Evolutionary conservation across 331 rosid genomes (phyloP), one percentile per base, ranked within the genome.

Genomic region (Acacia pycnantha): DNA sequence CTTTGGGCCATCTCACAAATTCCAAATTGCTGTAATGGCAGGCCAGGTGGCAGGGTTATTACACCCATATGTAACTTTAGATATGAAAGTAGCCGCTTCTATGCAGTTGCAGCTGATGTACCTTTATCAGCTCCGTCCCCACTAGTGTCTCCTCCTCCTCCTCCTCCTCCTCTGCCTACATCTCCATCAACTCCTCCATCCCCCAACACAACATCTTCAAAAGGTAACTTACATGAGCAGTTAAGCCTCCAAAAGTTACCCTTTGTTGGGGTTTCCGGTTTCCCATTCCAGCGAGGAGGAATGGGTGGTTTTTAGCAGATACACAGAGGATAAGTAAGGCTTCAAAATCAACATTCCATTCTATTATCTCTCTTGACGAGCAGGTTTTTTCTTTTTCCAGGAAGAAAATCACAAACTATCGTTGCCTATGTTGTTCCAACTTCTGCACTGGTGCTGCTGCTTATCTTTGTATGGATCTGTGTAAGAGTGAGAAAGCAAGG

Each of bases 1-100:
- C 2, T 0, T 35, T 22, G 14, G 3, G 78, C 86, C 4, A 69
- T 83, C 0, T 4, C 1, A 11, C 0, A 1, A 0, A 37, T 86
- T 26, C 80, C 47, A 27, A 2, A 2, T 0, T 85, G 84, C 40
- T 88, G 84, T 58, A 8, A n/a, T 0, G 61, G 43, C 3, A 72
- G 1, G 9, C 1, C 0, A 29, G 87, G 87, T 8, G 84, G 70
- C 0, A 82, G 89, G 67, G 22, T 85, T 44, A 11, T 85, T 58
- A 59, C 29, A 1, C 83, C 89, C 31, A 85, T 79, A 71, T 90
- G 92, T 82, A 37, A 10, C 8, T 4, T 88, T 21, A 77, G 92
- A 70, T 90, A 15, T 56, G 90, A 79, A 48, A 58, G 37, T 2
- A 0, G 1, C 29, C 22, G 3, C 8, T 50, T 87, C 75, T 64